Conservation (phyloP, 495 filamentous ascomycete genomes). For the Viridothelium virens region DNA sequence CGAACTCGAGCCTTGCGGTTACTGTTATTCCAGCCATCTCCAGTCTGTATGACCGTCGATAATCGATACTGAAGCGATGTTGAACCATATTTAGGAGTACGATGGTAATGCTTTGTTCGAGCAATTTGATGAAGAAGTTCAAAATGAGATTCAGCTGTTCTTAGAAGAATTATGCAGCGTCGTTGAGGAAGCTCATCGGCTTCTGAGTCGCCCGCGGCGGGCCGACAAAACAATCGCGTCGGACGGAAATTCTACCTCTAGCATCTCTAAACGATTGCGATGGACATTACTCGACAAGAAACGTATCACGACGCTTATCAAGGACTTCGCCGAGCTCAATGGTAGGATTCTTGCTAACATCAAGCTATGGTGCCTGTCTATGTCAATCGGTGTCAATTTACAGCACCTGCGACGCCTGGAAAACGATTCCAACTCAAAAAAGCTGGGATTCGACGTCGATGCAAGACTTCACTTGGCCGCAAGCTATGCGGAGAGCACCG, state of each 20-base stretch:
- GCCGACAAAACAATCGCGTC: not conserved
- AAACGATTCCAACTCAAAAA: conserved; percentile 18
- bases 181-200: conserved; percentile 9
- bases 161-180: conserved; percentile 9
- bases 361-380: conserved; percentile 27
- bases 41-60: not conserved
- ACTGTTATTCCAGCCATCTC: not conserved
- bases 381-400: conserved; percentile 21
- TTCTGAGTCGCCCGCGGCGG: conserved; percentile 10
- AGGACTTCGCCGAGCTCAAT: conserved; percentile 28
- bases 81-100: not conserved
- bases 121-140: conserved; percentile 14
- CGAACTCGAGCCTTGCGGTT: not conserved
- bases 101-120: conserved; percentile 8
- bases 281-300: conserved; percentile 33
- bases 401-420: conserved; percentile 25
- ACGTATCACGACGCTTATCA: conserved; percentile 23
- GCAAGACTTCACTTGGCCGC: conserved; percentile 23
- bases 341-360: conserved; percentile 26
- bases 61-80: not conserved
- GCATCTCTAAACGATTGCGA: conserved; percentile 12
- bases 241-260: conserved; percentile 2
- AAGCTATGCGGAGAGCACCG: conserved; percentile 13
- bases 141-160: conserved; percentile 12
- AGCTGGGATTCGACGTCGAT: conserved; percentile 18